Evolutionary conservation across 768 basidiomycete species (phyloP), one percentile per base, ranked within the genome.

Genomic region (Boletus eberwhitei): DNA sequence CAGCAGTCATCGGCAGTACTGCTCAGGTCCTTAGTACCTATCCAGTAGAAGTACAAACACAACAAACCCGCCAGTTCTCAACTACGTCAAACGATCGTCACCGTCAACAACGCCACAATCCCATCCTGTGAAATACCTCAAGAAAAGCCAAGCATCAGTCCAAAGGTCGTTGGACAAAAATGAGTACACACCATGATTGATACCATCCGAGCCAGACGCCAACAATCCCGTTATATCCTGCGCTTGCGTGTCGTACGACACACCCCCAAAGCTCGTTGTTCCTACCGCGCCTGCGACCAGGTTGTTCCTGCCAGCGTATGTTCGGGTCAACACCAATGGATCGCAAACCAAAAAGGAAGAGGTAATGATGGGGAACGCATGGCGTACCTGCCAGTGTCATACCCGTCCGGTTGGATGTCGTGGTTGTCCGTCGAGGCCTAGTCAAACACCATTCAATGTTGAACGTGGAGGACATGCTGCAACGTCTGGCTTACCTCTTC

Each of bases 111-210:
- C 1, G 76, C 76, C 16, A 81, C 78, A 34, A 79, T 73, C 41
- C 85, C 84, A 61, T 86, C 84, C 35, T 77, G 77, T 4, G 85
- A 77, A 49, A 86, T 87, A 29, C 73, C 47, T 48, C 3, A 12
- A 4, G 22, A 14, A 24, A 48, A 5, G 17, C 24, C 0, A 17
- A 6, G 5, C 24, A 17, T 48, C 35, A 26, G 12, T 14, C 47
- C 17, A 48, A 17, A 26, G 2, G n/a, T n/a, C 32, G 14, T 7
- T 11, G 7, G 4, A 26, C 35, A 37, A 17, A 13, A n/a, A 17
- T 0, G 1, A n/a, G 17, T 5, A 48, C 48, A 11, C 19, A 83
- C 81, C 79, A 34, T 81, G 80, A 53, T 83, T 81, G n/a, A 83
- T 59, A 3, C 84, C 82, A 1, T 64, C 45, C 24, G 73, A 68